phyloP scores from a whole-genome alignment of 2,329 filamentous ascomycete species.

The Penicillium expansum region DNA sequence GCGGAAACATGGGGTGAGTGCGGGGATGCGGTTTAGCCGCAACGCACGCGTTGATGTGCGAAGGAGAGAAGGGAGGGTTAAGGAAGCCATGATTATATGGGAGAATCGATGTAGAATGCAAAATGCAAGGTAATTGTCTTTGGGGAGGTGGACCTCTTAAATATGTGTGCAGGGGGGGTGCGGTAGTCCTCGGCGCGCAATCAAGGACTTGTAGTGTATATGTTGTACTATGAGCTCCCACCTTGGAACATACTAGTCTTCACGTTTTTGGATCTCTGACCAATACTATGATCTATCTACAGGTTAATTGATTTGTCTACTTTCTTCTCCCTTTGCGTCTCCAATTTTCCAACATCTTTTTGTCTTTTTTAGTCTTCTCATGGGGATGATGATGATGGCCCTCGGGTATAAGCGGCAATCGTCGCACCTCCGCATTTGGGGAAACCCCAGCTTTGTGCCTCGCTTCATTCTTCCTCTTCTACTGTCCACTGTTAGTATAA shows the following conservation, averaged over 20 bases:
- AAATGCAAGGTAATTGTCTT: background rate
- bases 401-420: constrained; percentile 49
- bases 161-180: constrained; percentile 3
- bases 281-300: background rate
- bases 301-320: background rate
- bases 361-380: background rate
- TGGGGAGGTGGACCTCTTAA: background rate
- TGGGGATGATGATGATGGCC: constrained; percentile 17
- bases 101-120: background rate
- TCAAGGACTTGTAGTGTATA: no score
- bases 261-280: background rate
- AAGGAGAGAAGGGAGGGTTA: constrained; percentile 34
- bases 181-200: constrained; percentile 24
- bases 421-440: constrained; percentile 39
- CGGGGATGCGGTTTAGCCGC: constrained; percentile 30
- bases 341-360: background rate
- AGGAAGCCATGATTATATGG: constrained; percentile 31
- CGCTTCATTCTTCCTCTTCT: constrained; percentile 4
- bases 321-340: background rate
- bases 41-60: constrained; percentile 33
- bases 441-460: constrained; percentile 16
- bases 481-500: background rate
- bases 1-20: constrained; percentile 29
- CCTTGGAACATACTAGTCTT: background rate
- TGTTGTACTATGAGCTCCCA: no score